phyloP scores from a whole-genome alignment of 1,284 basidiomycete genomes.

The Sporisorium scitamineum region DNA sequence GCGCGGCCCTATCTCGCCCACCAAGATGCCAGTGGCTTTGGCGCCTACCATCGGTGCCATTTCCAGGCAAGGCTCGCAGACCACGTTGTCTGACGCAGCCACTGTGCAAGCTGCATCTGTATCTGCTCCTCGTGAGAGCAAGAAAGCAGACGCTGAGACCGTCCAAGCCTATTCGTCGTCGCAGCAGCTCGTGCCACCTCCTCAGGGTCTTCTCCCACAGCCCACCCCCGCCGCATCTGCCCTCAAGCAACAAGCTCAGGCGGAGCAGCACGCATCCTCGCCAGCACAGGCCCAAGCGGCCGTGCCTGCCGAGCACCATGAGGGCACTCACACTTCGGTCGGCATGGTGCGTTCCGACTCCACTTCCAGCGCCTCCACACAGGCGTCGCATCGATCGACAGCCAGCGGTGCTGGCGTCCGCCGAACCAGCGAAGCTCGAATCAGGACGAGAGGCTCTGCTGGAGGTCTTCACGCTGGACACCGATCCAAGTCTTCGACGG shows the following conservation, averaged over 20 bases:
- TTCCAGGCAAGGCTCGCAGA: slow-evolving; percentile 39
- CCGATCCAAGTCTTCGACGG: slow-evolving; percentile 46
- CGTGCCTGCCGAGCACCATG: not conserved
- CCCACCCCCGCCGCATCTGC: slow-evolving; percentile 39
- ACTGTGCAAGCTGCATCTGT: slow-evolving; percentile 3
- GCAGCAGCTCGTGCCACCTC: slow-evolving; percentile 48
- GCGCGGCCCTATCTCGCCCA: slow-evolving; percentile 40
- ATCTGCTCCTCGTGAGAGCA: slow-evolving; percentile 3
- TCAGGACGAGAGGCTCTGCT: slow-evolving; percentile 11
- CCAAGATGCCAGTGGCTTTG: slow-evolving; percentile 44
- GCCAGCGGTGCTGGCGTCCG: slow-evolving; percentile 25
- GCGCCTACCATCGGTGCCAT: slow-evolving; percentile 45
- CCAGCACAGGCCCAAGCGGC: not conserved
- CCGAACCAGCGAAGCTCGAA: slow-evolving; percentile 31
- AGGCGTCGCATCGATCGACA: slow-evolving; percentile 35
- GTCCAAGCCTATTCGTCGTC: slow-evolving; percentile 3
- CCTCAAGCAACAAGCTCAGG: slow-evolving; percentile 33
- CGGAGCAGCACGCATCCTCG: slow-evolving; percentile 9
- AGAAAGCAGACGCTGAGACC: not conserved
- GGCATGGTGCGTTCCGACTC: slow-evolving; percentile 46
- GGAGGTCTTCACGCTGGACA: slow-evolving; percentile 34
- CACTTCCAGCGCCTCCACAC: slow-evolving; percentile 41
- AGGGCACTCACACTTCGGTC: slow-evolving; percentile 8
- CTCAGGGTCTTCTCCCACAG: slow-evolving; percentile 22
- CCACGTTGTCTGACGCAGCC: slow-evolving; percentile 26